Base-by-base conservation (phyloP, 2,329 filamentous ascomycete genomes). In the Fusarium tuaranense region DNA sequence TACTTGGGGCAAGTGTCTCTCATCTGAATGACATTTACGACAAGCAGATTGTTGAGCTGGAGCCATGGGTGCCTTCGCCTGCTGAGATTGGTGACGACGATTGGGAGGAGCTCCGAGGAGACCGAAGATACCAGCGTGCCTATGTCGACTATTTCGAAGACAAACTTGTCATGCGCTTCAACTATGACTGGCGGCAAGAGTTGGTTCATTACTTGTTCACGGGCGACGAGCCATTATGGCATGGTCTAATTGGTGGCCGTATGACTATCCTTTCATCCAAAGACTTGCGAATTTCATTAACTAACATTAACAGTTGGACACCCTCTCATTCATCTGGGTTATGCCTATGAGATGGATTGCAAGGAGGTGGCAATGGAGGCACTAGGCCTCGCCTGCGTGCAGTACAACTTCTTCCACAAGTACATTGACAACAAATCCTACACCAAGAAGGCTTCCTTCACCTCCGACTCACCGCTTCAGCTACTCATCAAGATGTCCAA, bases 101-200 rank as follows among this genome's bases (percentile, higher is more conserved):
- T 81, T 99, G 97, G 96, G 88, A 92, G 73, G 93, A 96, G 67
- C 97, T 91, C 78, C 82, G 98, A 36, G 95, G 96, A 25, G 91
- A 95, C 81, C 89, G 88, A 78, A 90, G 87, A 72, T 98, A 97
- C 80, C 95, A 99, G 83, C 90, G 96, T 69, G 96, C 95, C 1
- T 99, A 92, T 80, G 87, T 99, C 66, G 95, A 99, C 81, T 98
- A 97, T 81, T 98, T 97, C 80, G 97, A 99, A 82, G 97, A 99
- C 81, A 91, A 95, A 78, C 86, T 98, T 34, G 95, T 94, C 4
- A 85, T 90, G 82, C 85, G 86, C 32, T 90, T 92, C 78, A 87
- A 91, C 39, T 98, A 98, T 81, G 90, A 98, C 80, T 98, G 97
- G 94, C 94, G 93, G 80, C 86, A 88, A 63, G 90, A 97, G 4